Evolutionary conservation across 495 filamentous ascomycete genomes (phyloP), one percentile per base, ranked within the genome.

Genomic region (Hyaloscypha variabilis): DNA sequence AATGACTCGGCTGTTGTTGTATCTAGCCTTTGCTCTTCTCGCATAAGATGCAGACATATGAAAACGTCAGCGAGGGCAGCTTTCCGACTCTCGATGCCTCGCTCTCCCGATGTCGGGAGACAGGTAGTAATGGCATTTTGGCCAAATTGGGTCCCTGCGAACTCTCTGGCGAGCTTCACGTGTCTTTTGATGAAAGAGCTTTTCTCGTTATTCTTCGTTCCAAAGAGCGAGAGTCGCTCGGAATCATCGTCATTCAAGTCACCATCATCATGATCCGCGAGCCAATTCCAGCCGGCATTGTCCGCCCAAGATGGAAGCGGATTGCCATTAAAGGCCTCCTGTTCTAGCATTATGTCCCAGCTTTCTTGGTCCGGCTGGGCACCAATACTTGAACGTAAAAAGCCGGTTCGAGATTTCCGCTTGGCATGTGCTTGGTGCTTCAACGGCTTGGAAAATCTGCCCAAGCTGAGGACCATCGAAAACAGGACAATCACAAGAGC

Each of bases 21-120:
- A 55, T 91, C 88, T 6, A 99, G 85, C 72, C 96, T 97, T 67
- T 90, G 85, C 70, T 99, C 95, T 73, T 99, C 94, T 2, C 90
- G 81, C 4, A 96, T 74, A 8, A 98, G 82, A 74, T 98, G 96
- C 25, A 99, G 82, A 17, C 86, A 88, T 57, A 95, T 79, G 11
- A 97, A 78, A 2, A 94, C 80, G 55, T 87, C 88, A 64, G 85
- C 85, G 46, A 92, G 79, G 31, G 85, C 82, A 58, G 79, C 83
- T 24, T 83, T 82, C 31, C 89, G 84, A 50, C 80, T 77, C 29
- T 83, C 81, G 42, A 80, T 77, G 57, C 80, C 80, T 62, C 81
- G 80, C 29, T 79, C 79, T 39, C 76, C 67, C 14, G 85, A 84
- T 10, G 88, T 90, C 42, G 89, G 89, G 53, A 91, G 77, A 64